Conservation (phyloP, 495 filamentous ascomycete species). For the Entonaema liquescens region DNA sequence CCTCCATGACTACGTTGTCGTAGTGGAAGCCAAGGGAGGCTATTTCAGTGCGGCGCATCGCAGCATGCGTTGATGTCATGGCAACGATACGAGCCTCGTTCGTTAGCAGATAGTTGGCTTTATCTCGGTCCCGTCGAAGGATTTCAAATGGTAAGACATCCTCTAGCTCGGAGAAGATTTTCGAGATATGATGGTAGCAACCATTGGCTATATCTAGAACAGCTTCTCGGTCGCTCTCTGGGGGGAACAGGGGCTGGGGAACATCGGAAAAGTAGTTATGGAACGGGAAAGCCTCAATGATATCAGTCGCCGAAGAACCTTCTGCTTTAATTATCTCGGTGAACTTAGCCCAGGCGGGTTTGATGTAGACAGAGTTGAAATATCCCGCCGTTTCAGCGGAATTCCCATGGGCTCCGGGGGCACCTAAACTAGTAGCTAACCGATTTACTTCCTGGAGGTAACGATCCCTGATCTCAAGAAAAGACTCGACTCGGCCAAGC, state of each 20-base stretch:
- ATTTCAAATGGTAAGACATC: conserved; percentile 97
- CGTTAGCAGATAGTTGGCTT: conserved; percentile 92
- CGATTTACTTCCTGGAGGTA: conserved; percentile 88
- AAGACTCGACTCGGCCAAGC: conserved; percentile 92
- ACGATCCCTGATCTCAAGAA: conserved; percentile 84
- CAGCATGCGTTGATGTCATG: conserved; percentile 98
- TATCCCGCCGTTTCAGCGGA: conserved; percentile 97
- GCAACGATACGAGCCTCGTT: conserved; percentile 96
- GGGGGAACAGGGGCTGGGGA: conserved; percentile 83
- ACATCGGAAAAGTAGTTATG: conserved; percentile 87
- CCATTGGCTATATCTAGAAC: conserved; percentile 81
- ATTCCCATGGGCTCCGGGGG: conserved; percentile 89
- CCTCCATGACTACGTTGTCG: conserved; percentile 98
- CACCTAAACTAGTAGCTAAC: conserved; percentile 81
- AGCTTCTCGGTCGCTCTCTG: conserved; percentile 67
- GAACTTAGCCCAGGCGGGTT: conserved; percentile 88
- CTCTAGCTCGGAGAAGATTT: conserved; percentile 91
- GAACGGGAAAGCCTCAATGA: conserved; percentile 86
- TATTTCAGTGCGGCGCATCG: conserved; percentile 96
- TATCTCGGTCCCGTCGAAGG: conserved; percentile 83
- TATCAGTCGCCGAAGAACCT: conserved; percentile 62
- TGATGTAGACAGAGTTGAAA: conserved; percentile 91
- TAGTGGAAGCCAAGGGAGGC: conserved; percentile 92
- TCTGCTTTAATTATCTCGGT: conserved; percentile 65
- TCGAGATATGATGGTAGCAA: conserved; percentile 89